Percentiles rank a stretch among this genome's conserved stretches.
Conservation (phyloP, 768 basidiomycete genomes). For the Rhodosporidiobolus sp. region DNA sequence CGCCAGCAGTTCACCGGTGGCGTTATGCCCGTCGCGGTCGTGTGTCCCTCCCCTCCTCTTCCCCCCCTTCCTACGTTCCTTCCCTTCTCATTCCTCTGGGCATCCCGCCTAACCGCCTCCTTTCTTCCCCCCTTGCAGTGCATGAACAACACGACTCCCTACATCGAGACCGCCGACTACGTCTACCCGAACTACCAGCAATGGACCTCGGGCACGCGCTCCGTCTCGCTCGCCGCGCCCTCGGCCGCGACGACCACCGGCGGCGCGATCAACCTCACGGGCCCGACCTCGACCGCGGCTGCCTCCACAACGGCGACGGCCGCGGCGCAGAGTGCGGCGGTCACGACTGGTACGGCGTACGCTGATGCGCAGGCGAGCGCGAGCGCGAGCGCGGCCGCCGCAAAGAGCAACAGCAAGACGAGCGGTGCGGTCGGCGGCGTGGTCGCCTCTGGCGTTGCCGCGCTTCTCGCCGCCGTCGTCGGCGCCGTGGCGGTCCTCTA, state of each 20-base stretch:
- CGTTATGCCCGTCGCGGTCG: constrained; percentile 46
- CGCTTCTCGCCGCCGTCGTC: background rate
- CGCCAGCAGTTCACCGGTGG: constrained; percentile 45
- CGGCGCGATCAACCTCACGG: background rate
- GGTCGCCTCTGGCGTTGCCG: background rate
- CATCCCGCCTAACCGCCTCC: background rate
- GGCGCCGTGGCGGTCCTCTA: background rate
- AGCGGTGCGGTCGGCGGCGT: background rate
- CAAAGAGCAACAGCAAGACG: background rate
- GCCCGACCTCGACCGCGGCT: background rate
- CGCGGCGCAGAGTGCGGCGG: background rate
- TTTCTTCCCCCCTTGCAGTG: constrained; percentile 23
- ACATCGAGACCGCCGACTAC: constrained; percentile 41
- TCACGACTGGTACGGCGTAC: background rate
- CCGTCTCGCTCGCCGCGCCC: constrained; percentile 28
- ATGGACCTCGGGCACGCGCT: constrained; percentile 20
- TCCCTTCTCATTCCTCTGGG: too few species aligned
- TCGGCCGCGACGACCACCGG: constrained; percentile 18
- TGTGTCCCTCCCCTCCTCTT: background rate
- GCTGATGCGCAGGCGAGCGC: background rate
- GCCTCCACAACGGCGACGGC: background rate
- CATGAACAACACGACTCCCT: constrained; percentile 43
- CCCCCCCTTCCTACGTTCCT: background rate
- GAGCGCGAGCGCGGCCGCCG: background rate
- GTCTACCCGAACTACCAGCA: constrained; percentile 36